Evolutionary conservation across 768 basidiomycete species (phyloP), one percentile per base, ranked within the genome.

Genomic region (Hygrophorus russula): DNA sequence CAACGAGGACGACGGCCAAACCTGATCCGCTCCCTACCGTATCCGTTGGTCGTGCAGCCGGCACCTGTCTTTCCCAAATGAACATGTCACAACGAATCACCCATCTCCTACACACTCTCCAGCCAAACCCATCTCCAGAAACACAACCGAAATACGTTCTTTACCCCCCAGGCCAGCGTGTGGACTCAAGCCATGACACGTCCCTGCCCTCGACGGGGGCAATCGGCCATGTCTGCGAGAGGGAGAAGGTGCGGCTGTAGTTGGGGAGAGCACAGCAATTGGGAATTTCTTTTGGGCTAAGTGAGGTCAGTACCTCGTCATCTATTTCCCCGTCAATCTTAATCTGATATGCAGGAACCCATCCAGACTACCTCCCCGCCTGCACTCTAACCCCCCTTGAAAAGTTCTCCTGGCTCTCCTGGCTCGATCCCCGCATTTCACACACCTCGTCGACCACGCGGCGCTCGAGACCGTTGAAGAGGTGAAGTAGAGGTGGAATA

Each of bases 121-220:
- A 55, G 50, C 55, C 15, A 54, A 54, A 11, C 47, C 58, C 48
- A 24, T 65, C 42, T 50, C 59, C 51, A 40, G 46, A 55, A 47
- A 63, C 59, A 42, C 56, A 57, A 3, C 66, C 76, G 9, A 70
- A 71, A 48, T 89, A 88, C 62, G 73, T 82, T 2, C 79, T 83
- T 1, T 88, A 89, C 51, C 87, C 83, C 0, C 85, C 86, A 1
- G 63, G 80, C 17, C 84, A 86, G 34, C 76, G 81, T 7, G 24
- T 7, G 4, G 7, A 7, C 24, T 24, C 24, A 24, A 24, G 7
- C 24, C 24, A 24, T 24, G 24, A 3, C 35, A 59, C 64, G 18
- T 54, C 63, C 12, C 59, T 67, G 14, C 61, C 68, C 13, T 66
- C 74, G 4, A 55, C 62, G 9, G 70, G 71, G 20, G 72, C 75